A percentile compares a stretch with the other conserved stretches of the same genome.
phyloP scores from a whole-genome alignment of 495 filamentous ascomycete species.

The Clavariopsis aquatica region DNA sequence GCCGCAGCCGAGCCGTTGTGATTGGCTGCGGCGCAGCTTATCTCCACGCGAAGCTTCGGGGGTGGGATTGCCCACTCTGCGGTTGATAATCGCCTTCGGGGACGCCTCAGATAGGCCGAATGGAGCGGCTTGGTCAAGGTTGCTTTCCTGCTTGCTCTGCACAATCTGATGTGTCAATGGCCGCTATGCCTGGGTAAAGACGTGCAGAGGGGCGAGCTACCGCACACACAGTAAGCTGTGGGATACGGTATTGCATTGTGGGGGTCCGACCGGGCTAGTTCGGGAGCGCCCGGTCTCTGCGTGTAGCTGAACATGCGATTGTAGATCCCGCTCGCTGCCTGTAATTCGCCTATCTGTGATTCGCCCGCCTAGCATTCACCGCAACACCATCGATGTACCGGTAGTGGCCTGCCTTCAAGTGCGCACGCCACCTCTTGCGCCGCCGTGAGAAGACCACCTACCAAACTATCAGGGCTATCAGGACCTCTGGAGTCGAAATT shows the following conservation, averaged over 20 bases:
- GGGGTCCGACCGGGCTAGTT: neutral
- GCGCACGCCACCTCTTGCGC: neutral
- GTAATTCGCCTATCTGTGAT: neutral
- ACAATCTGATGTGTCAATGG: too few species aligned
- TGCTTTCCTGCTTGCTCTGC: neutral
- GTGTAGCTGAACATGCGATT: neutral
- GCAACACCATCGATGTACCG: neutral
- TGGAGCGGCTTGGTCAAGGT: neutral
- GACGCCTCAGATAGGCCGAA: constrained; percentile 7
- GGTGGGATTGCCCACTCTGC: constrained; percentile 22
- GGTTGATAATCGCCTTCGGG: constrained; percentile 10
- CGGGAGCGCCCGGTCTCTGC: neutral
- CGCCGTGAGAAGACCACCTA: too few species aligned
- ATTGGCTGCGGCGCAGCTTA: constrained; percentile 27
- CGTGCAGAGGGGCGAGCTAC: neutral
- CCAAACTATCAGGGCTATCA: neutral
- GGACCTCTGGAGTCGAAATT: neutral
- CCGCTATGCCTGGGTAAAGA: neutral
- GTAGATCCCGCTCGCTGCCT: too few species aligned
- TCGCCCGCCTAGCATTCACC: neutral
- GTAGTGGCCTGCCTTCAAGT: neutral
- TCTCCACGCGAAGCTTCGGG: constrained; percentile 9
- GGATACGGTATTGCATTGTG: neutral
- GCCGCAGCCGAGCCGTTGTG: neutral
- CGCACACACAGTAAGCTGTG: too few species aligned